Evolutionary conservation across 352 stramenopile species (phyloP).

Genomic region (Phytophthora macrochlamydospora): DNA sequence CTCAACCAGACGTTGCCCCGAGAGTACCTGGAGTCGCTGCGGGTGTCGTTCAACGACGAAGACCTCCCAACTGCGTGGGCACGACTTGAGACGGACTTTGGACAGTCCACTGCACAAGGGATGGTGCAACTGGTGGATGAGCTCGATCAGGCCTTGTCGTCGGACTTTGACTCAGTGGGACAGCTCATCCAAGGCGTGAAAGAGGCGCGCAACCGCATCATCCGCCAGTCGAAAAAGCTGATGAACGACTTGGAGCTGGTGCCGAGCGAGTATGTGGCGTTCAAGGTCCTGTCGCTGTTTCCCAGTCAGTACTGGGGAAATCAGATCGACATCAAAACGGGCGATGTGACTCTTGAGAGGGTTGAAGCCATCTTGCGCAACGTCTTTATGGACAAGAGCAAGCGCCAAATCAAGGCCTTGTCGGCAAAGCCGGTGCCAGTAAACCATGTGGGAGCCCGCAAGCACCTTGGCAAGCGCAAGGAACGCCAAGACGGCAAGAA

Average conservation of each 20-base stretch:
- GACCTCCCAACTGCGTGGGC: no score
- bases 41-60: no score
- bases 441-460: not conserved
- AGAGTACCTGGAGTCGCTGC: no score
- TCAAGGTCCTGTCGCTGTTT: constrained; percentile 4
- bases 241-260: constrained; percentile 1
- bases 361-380: constrained; percentile 1
- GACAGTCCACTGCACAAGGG: not conserved
- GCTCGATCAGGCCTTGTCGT: not conserved
- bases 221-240: not conserved
- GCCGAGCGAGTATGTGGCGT: not conserved
- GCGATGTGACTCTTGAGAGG: not conserved
- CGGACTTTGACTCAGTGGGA: not conserved
- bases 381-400: constrained; percentile 7
- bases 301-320: constrained; percentile 7
- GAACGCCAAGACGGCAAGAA: not conserved
- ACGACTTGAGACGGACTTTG: no score
- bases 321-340: not conserved
- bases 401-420: not conserved
- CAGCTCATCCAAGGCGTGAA: not conserved
- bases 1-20: no score
- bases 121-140: not conserved
- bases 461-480: constrained; percentile 2
- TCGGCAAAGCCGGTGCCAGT: not conserved
- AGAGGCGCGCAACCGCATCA: constrained; percentile 6